Evolutionary conservation across 805 yeast species (phyloP), one percentile per base, ranked within the genome.

Genomic region (Diddensiella santjacobensis): DNA sequence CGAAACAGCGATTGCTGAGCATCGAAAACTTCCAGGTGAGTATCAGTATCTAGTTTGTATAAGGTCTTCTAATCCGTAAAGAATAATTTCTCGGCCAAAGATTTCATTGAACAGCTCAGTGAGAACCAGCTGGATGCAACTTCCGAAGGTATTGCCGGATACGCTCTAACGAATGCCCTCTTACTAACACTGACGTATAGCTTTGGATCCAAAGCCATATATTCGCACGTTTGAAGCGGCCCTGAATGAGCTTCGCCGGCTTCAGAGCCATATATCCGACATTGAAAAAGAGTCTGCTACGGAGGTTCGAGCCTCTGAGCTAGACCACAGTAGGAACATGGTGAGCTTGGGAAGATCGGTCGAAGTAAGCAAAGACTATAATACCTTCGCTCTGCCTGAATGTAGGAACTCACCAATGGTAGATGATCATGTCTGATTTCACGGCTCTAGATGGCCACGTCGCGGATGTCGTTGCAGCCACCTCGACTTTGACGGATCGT

Each of bases 181-280:
- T 13, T 26, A 26, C 8, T 26, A 8, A 10, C 39, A 35, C 38
- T 3, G 42, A 30, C 42, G 22, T 37, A 24, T 53, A 54, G 65
- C 69, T 10, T 66, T 88, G 47, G 96, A 93, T 60, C 96, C 98
- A 1, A 88, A 87, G 60, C 98, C 98, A 1, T 93, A 87, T 62
- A 91, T 91, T 41, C 78, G 96, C 56, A 87, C 96, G 0, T 90
- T 93, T 64, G 97, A 91, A 62, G 80, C 90, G 1, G 87, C 93
- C 2, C 70, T 89, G 40, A 74, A 80, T 40, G 91, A 87, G 59
- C 70, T 91, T 54, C 78, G 80, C 58, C 72, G 72, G 43, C 67
- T 93, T 38, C 74, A 74, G 40, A 76, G 73, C 1, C 83, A 83
- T 39, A 78, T 89, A 2, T 62, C 67, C 3, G 62, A 65, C 13